These are phyloP conservation scores for Cytospora leucostoma DNA, from an alignment of 2,329 filamentous ascomycete genomes.

Conservation along the genomic window DNA sequence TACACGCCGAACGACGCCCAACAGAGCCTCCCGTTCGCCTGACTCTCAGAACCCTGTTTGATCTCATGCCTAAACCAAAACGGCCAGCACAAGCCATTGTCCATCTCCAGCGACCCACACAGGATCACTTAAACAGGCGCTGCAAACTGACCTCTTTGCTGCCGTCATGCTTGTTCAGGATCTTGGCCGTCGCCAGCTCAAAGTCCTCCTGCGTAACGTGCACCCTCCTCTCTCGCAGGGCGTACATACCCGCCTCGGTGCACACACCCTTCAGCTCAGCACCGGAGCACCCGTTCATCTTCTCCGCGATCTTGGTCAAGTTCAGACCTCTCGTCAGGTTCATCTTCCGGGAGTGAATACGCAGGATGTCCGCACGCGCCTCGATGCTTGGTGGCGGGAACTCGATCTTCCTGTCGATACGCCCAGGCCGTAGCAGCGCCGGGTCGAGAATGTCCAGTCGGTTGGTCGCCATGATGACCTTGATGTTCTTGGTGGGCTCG, in stretches of 20 bases:
- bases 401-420: slow-evolving; percentile 98
- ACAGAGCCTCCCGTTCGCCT: not conserved
- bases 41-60: not conserved
- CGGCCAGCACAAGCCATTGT: not conserved
- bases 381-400: slow-evolving; percentile 97
- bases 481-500: slow-evolving; percentile 99
- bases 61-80: not conserved
- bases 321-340: slow-evolving; percentile 98
- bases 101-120: not conserved
- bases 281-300: slow-evolving; percentile 99
- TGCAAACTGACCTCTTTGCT: slow-evolving; percentile 77
- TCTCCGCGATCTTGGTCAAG: slow-evolving; percentile 96
- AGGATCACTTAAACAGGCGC: slow-evolving; percentile 26
- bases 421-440: slow-evolving; percentile 88
- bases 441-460: slow-evolving; percentile 96
- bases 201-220: slow-evolving; percentile 99
- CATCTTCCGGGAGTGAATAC: slow-evolving; percentile 98
- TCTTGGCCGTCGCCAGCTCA: slow-evolving; percentile 96
- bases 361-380: slow-evolving; percentile 93
- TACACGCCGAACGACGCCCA: slow-evolving; percentile 17
- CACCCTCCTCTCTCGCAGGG: slow-evolving; percentile 88
- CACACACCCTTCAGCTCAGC: slow-evolving; percentile 98
- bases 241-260: slow-evolving; percentile 98
- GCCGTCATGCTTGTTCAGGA: slow-evolving; percentile 93
- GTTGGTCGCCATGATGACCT: slow-evolving; percentile 99